Conservation (phyloP, 345 rosid species). For the thale cress (Arabidopsis thaliana) region TAIR10.1 NC_003071.7:16789001-16789500, state of each 20-base stretch:
- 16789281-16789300: too few relatives aligned
- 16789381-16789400: neutral
- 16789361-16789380: neutral
- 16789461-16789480: too few relatives aligned
- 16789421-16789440: neutral
- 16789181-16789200: neutral
- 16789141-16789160: slow-evolving; percentile 41
- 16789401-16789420: neutral
- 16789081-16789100: slow-evolving; percentile 29
- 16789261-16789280: too few relatives aligned
- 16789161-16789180: slow-evolving; percentile 13
- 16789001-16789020: slow-evolving; percentile 35
- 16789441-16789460: too few relatives aligned
- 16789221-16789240: too few relatives aligned
- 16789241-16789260: too few relatives aligned
- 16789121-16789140: slow-evolving; percentile 42
- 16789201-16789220: neutral
- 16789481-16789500: too few relatives aligned
- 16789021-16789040: slow-evolving; percentile 7
- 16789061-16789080: slow-evolving; percentile 31
- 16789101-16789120: slow-evolving; percentile 37
- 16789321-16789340: too few relatives aligned
- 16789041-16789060: neutral
- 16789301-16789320: too few relatives aligned
- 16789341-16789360: too few relatives aligned